A percentile compares a stretch with the other conserved stretches of the same genome.
Conservation (phyloP, 2,329 filamentous ascomycete genomes). For the Curvularia eragrostidis region DNA sequence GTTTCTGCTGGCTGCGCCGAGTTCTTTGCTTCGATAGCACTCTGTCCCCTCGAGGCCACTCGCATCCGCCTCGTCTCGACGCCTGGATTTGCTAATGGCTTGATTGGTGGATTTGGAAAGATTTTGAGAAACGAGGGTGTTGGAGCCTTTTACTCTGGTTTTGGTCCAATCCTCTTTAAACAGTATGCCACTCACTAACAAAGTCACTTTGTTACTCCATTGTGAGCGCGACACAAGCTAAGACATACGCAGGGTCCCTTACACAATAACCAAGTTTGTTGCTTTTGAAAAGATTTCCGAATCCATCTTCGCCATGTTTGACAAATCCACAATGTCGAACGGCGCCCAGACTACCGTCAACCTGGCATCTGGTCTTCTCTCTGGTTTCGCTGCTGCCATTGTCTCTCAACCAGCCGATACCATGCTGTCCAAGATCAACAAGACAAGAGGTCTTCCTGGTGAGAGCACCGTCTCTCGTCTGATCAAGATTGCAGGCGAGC, state of each 20-base stretch:
- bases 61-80: slow-evolving; percentile 91
- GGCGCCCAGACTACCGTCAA: slow-evolving; percentile 79
- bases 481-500: slow-evolving; percentile 86
- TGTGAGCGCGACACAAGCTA: slow-evolving; percentile 9
- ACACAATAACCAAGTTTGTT: slow-evolving; percentile 95
- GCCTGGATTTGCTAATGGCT: slow-evolving; percentile 81
- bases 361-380: slow-evolving; percentile 83
- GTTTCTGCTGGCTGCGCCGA: slow-evolving; percentile 67
- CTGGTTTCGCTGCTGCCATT: slow-evolving; percentile 84
- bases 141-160: slow-evolving; percentile 88
- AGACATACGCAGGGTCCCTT: slow-evolving; percentile 71
- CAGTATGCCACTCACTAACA: slow-evolving; percentile 37
- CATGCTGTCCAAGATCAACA: slow-evolving; percentile 96
- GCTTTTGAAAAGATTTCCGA: slow-evolving; percentile 89
- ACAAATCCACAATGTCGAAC: slow-evolving; percentile 73
- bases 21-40: slow-evolving; percentile 77
- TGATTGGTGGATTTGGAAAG: slow-evolving; percentile 80
- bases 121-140: slow-evolving; percentile 82
- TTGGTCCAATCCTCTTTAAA: slow-evolving; percentile 65
- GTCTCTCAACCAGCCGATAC: slow-evolving; percentile 91
- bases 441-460: slow-evolving; percentile 85
- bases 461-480: slow-evolving; percentile 81
- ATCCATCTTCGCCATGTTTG: slow-evolving; percentile 68
- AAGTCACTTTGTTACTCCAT: neutral
- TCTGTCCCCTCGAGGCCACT: slow-evolving; percentile 90